These are phyloP conservation scores for Lentinula sp. DNA, from an alignment of 768 basidiomycete species.

Conservation along the genomic window DNA sequence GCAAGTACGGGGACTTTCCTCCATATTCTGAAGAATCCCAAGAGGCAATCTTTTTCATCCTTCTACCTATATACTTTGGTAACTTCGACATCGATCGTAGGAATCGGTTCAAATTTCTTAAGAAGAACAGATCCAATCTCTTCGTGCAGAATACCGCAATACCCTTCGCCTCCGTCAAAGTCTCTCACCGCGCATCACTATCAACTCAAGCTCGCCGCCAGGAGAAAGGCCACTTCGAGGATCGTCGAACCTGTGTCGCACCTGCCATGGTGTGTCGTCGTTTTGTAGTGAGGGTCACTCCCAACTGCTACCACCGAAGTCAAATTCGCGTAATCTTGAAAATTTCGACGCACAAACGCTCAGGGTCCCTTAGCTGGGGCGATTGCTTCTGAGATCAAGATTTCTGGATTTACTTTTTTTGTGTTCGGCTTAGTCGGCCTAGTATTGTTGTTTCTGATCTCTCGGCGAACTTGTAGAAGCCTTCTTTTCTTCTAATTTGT, in stretches of 20 bases:
- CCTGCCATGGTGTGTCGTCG: not conserved
- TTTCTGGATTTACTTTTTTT: too few species aligned
- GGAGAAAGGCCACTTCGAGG: conserved; percentile 34
- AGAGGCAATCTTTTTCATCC: not conserved
- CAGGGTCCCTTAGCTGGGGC: too few species aligned
- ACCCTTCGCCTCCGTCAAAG: conserved; percentile 73
- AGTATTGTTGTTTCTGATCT: too few species aligned
- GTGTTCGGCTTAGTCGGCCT: too few species aligned
- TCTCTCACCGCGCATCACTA: conserved; percentile 72
- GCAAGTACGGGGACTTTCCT: conserved; percentile 15
- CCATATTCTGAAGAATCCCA: not conserved
- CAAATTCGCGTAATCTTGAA: too few species aligned
- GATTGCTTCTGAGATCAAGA: too few species aligned
- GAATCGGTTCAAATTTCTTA: not conserved
- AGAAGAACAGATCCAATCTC: not conserved
- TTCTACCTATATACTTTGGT: not conserved
- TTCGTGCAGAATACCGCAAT: conserved; percentile 65
- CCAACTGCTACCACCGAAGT: too few species aligned
- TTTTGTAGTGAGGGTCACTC: too few species aligned
- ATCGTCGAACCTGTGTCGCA: conserved; percentile 88
- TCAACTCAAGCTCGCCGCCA: conserved; percentile 43
- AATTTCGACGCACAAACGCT: too few species aligned
- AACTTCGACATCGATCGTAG: not conserved
- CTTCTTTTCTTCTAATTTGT: not conserved
- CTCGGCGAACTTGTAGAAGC: too few species aligned